phyloP scores from a whole-genome alignment of 257 asterid genomes.

The Solanum etuberosum region DNA sequence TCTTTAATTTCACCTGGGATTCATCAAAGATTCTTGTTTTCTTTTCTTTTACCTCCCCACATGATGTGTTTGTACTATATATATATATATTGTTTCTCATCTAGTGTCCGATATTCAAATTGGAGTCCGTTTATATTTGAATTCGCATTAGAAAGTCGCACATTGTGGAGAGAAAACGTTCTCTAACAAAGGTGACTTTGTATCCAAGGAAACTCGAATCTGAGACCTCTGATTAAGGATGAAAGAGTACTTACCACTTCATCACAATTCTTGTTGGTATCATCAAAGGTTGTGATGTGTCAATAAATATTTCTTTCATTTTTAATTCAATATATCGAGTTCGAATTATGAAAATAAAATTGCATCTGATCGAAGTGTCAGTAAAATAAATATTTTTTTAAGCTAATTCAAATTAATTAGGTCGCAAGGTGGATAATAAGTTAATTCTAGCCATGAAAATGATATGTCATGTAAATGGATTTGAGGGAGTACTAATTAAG shows the following conservation, averaged over 20 bases:
- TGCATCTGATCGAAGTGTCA: background rate
- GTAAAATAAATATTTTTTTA: background rate
- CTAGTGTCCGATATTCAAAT: background rate
- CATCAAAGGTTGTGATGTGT: background rate
- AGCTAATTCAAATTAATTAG: background rate
- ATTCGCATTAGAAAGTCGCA: background rate
- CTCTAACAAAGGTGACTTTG: background rate
- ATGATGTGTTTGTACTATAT: background rate
- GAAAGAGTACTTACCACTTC: no score
- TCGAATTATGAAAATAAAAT: background rate
- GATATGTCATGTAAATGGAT: background rate
- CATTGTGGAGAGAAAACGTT: background rate
- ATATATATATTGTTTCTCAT: no score
- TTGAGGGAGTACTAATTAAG: background rate
- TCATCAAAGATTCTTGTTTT: background rate
- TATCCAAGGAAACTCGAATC: no score
- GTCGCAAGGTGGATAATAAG: background rate
- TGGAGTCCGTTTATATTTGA: no score
- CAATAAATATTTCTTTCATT: background rate
- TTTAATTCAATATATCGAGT: background rate
- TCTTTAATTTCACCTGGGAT: background rate
- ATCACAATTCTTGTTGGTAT: no score
- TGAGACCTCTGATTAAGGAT: background rate
- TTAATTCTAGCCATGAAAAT: background rate
- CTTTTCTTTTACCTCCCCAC: background rate